Percentiles rank a stretch among this genome's conserved stretches.
These are phyloP conservation scores for Penicillium sclerotigenum DNA, from an alignment of 2,329 filamentous ascomycete genomes.

Conservation along the genomic window DNA sequence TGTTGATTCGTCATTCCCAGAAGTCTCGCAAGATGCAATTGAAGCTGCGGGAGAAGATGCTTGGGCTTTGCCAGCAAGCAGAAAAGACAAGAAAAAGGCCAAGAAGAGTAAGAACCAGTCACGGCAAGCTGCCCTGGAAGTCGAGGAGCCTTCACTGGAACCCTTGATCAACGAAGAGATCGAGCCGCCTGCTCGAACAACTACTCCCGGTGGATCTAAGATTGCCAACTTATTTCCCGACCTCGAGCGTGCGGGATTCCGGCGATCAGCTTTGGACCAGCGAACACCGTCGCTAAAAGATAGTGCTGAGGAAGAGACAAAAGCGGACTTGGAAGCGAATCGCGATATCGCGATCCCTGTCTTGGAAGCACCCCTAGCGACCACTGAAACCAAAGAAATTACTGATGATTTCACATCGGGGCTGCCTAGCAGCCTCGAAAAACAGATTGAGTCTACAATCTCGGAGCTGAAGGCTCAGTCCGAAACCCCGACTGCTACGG, in stretches of 20 bases:
- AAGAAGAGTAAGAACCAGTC: constrained; percentile 33
- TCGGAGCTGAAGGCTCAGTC: constrained; percentile 5
- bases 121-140: constrained; percentile 14
- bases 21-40: constrained; percentile 20
- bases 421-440: constrained; percentile 6
- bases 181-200: constrained; percentile 19
- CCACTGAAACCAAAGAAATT: constrained; percentile 40
- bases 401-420: constrained; percentile 38
- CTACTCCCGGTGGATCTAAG: constrained; percentile 25
- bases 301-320: constrained; percentile 42
- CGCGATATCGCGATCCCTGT: constrained; percentile 48
- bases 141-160: constrained; percentile 5
- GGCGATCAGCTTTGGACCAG: constrained; percentile 23
- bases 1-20: constrained; percentile 27
- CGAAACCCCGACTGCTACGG: not conserved
- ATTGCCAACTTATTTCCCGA: constrained; percentile 37
- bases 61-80: constrained; percentile 22
- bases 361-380: constrained; percentile 43
- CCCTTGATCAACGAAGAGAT: constrained; percentile 19
- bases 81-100: constrained; percentile 25
- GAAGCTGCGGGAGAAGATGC: constrained; percentile 10
- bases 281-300: constrained; percentile 33
- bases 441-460: constrained; percentile 7
- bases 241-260: constrained; percentile 35
- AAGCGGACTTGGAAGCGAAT: constrained; percentile 30